Evolutionary conservation across 352 stramenopile genomes (phyloP).

Genomic region (Phytophthora megakarya): DNA sequence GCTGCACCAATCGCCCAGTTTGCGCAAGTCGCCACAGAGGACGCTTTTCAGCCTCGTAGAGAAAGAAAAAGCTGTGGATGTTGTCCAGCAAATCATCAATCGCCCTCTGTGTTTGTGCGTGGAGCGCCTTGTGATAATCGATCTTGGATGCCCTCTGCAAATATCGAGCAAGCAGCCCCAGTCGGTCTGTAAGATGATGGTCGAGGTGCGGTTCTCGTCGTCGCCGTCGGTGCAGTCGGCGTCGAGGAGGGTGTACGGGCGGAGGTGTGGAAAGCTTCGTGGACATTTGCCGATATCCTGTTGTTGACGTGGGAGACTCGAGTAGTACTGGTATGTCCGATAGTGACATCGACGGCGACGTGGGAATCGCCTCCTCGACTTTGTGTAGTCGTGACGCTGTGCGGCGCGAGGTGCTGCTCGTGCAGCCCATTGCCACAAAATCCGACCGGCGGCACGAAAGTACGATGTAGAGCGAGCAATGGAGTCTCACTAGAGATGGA

Average conservation of each 20-base stretch:
- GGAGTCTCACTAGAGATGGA: slow-evolving; percentile 2
- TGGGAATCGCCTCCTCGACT: slow-evolving; percentile 24
- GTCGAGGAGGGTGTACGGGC: slow-evolving; percentile 16
- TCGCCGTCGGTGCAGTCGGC: slow-evolving; percentile 24
- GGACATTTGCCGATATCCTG: slow-evolving; percentile 19
- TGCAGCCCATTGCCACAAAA: slow-evolving; percentile 38
- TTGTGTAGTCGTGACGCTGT: slow-evolving; percentile 28
- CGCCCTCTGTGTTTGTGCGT: slow-evolving; percentile 24
- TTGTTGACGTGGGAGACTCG: slow-evolving; percentile 23
- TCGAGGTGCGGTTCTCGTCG: slow-evolving; percentile 33
- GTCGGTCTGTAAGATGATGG: slow-evolving; percentile 36
- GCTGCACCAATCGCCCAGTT: slow-evolving; percentile 40
- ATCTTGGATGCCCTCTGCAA: slow-evolving; percentile 22
- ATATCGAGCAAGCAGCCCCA: slow-evolving; percentile 29
- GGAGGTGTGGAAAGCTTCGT: slow-evolving; percentile 13
- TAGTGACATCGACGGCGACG: slow-evolving; percentile 26
- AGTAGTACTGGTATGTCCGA: slow-evolving; percentile 32
- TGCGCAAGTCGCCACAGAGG: slow-evolving; percentile 38
- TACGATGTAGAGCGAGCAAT: slow-evolving; percentile 1
- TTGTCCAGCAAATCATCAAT: slow-evolving; percentile 35
- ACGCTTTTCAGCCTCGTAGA: slow-evolving; percentile 31
- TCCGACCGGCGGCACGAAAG: slow-evolving; percentile 1
- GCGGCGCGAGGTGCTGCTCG: slow-evolving; percentile 29
- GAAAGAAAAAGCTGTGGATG: slow-evolving; percentile 36
- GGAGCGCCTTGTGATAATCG: slow-evolving; percentile 10